These are phyloP conservation scores for Aspergillus piperis DNA, from an alignment of 2,329 filamentous ascomycete species.

Conservation along the genomic window DNA sequence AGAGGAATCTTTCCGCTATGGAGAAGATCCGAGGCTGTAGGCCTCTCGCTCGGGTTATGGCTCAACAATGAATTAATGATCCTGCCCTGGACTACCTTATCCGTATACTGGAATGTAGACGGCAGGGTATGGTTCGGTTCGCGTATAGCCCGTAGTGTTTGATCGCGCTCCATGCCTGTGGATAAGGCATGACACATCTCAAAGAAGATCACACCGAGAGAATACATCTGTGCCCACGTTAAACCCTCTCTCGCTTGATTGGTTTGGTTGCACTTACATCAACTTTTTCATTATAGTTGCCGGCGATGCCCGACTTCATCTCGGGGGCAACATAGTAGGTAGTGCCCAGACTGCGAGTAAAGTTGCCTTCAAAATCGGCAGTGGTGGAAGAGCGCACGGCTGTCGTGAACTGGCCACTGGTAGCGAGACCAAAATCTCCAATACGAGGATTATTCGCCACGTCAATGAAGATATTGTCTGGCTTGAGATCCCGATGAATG, in stretches of 20 bases:
- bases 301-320: conserved; percentile 71
- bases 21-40: conserved; percentile 78
- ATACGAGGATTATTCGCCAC: conserved; percentile 88
- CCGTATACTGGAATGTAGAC: conserved; percentile 68
- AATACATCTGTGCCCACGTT: conserved; percentile 70
- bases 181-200: conserved; percentile 79
- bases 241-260: neutral
- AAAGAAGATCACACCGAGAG: conserved; percentile 94
- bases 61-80: conserved; percentile 79
- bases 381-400: conserved; percentile 41
- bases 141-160: conserved; percentile 69
- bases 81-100: conserved; percentile 68
- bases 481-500: conserved; percentile 94
- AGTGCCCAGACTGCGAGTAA: conserved; percentile 66
- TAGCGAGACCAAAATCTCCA: conserved; percentile 93
- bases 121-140: conserved; percentile 70
- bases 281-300: conserved; percentile 87
- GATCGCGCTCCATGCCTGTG: conserved; percentile 65
- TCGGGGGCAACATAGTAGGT: conserved; percentile 93
- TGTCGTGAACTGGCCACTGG: conserved; percentile 68
- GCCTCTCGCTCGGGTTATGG: conserved; percentile 79
- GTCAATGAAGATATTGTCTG: conserved; percentile 97
- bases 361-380: conserved; percentile 40
- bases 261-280: conserved; percentile 60
- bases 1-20: conserved; percentile 84